Base-by-base conservation (phyloP, 2,329 filamentous ascomycete species). In the Neofusicoccum parvum region DNA sequence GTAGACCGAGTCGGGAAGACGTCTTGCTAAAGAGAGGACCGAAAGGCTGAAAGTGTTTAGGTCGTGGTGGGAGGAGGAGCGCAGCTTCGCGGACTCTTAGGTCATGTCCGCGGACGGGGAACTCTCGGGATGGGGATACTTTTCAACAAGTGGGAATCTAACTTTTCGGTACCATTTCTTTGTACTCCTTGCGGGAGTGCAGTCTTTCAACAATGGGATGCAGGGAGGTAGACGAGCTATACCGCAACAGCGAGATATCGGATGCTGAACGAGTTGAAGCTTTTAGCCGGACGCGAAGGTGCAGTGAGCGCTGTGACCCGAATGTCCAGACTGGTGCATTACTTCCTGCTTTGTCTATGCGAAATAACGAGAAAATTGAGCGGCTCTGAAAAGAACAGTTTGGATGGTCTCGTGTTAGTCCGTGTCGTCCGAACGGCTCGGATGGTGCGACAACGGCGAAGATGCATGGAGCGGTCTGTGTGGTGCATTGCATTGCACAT, bases 31-130 rank as follows among this genome's bases (percentile, higher is more conserved):
- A 15, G 63, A 65, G 41, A 58, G 67, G 15, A 67, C 65, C 6
- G 60, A 64, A n/a, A 36, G 65, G 5, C 59, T 68, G 17, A 60
- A 65, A 20, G 11, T 59, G 10, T 65, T 67, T 27, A 67, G 65
- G 46, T 50, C 56, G 32, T 67, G 65, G 65, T 68, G 65, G 65
- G 46, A 49, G 15, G 66, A 68, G 45, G 67, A 68, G 48, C 37
- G 53, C 12, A 27, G 49, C 37, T 54, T 53, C 7, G 49, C 50
- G 7, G 14, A 27, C 15, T 5, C 14, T 32, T 32, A 32, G 27
- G 10, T 36, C 23, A 36, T n/a, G 48, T n/a, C 46, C 46, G 6
- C 3, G 17, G 50, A 37, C 50, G 15, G 6, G 3, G 5, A 5
- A 6, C 27, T 48, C 10, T 34, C 39, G 39, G 41, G 23, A 23